phyloP scores from a whole-genome alignment of 805 yeast species.

The Ogataea kodamae region DNA sequence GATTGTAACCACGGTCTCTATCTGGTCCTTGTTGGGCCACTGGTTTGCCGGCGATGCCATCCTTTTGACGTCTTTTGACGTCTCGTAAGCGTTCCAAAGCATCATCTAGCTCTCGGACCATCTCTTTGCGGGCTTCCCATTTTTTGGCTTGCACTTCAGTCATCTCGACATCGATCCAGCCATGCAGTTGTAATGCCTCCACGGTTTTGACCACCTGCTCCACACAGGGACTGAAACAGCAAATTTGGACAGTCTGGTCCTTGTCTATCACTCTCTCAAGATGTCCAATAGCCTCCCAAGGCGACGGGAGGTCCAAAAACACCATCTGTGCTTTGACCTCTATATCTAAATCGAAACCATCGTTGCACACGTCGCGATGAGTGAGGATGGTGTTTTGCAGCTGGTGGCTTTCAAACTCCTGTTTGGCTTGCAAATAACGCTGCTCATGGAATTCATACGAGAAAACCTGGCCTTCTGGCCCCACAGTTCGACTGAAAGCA shows the following conservation, averaged over 20 bases:
- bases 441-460: slow-evolving; percentile 91
- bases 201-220: slow-evolving; percentile 93
- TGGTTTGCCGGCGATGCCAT: slow-evolving; percentile 54
- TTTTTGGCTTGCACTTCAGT: slow-evolving; percentile 82
- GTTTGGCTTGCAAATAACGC: slow-evolving; percentile 71
- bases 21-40: slow-evolving; percentile 24
- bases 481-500: slow-evolving; percentile 79
- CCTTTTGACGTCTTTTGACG: slow-evolving; percentile 66
- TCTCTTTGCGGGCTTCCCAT: slow-evolving; percentile 84
- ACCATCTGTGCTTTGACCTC: slow-evolving; percentile 63
- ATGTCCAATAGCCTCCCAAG: slow-evolving; percentile 92
- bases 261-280: slow-evolving; percentile 54
- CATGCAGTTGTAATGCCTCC: slow-evolving; percentile 64
- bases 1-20: slow-evolving; percentile 62
- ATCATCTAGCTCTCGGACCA: slow-evolving; percentile 79
- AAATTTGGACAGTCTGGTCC: slow-evolving; percentile 58
- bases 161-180: slow-evolving; percentile 88
- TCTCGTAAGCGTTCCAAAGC: slow-evolving; percentile 77
- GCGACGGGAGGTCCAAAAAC: slow-evolving; percentile 91
- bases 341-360: slow-evolving; percentile 64
- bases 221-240: slow-evolving; percentile 97
- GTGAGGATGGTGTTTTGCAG: slow-evolving; percentile 60
- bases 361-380: slow-evolving; percentile 88
- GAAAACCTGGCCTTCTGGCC: slow-evolving; percentile 57
- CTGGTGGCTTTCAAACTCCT: slow-evolving; percentile 74